Evolutionary conservation across 208 protist species (phyloP).

Genomic region (Wallacemonas sp.): DNA sequence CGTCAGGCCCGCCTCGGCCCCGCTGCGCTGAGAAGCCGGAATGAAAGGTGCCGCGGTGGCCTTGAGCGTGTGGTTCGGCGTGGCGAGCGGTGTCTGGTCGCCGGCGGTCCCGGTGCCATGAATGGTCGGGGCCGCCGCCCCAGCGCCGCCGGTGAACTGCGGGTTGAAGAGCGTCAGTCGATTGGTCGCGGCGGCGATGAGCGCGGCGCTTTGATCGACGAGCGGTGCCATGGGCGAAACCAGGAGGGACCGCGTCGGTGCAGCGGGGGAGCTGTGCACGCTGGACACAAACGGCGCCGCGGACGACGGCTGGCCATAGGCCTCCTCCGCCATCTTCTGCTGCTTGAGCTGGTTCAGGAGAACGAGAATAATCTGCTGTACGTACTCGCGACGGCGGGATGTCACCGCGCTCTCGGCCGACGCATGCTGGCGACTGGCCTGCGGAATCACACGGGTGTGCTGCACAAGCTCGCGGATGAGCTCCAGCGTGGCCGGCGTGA

Average conservation of each 20-base stretch:
- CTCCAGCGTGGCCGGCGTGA: conserved; percentile 50
- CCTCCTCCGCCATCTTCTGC: conserved; percentile 52
- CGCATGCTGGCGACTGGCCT: conserved; percentile 17
- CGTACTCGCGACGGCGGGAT: conserved; percentile 51
- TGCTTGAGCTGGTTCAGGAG: conserved; percentile 59
- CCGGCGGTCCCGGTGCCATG: neutral
- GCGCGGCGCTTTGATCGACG: conserved; percentile 12
- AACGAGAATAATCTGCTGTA: conserved; percentile 64
- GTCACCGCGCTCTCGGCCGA: conserved; percentile 8
- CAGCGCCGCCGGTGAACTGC: neutral
- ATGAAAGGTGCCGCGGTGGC: neutral
- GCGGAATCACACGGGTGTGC: conserved; percentile 48
- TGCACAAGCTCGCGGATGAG: conserved; percentile 58
- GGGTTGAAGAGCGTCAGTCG: conserved; percentile 11
- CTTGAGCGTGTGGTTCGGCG: conserved; percentile 11
- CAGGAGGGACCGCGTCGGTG: neutral
- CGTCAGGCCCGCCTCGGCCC: too few species aligned
- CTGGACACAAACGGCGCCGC: neutral
- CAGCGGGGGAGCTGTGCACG: conserved; percentile 12
- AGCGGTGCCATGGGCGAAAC: conserved; percentile 9
- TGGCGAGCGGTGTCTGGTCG: neutral
- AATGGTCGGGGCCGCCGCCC: neutral
- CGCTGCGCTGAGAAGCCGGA: neutral
- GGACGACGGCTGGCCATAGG: neutral
- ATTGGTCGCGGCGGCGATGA: conserved; percentile 16